phyloP scores from a whole-genome alignment of 1,139 yeast species.

The Eremothecium cymbalariae region DNA sequence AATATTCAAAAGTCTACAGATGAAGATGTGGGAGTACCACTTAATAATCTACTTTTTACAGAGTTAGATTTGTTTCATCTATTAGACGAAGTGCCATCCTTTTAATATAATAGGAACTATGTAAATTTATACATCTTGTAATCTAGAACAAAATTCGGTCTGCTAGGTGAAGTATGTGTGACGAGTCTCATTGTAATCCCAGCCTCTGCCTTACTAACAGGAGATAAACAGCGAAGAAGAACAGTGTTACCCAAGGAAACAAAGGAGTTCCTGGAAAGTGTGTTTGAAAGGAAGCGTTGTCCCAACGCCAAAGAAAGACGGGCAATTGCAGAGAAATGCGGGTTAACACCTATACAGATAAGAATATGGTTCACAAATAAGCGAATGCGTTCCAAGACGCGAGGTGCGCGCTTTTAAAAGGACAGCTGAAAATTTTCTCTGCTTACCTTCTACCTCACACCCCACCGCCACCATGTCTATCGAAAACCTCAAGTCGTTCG shows the following conservation, averaged over 20 bases:
- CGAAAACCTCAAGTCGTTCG: conserved; percentile 95
- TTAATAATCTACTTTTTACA: neutral
- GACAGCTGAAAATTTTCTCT: conserved; percentile 7
- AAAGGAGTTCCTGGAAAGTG: conserved; percentile 12
- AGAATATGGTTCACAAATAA: conserved; percentile 13
- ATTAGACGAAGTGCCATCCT: conserved; percentile 1
- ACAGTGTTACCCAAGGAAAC: conserved; percentile 13
- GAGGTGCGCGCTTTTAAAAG: conserved; percentile 7
- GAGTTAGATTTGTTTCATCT: neutral
- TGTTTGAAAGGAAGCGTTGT: conserved; percentile 13
- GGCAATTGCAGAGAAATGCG: conserved; percentile 15
- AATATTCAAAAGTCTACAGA: too few species aligned
- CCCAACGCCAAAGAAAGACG: conserved; percentile 14
- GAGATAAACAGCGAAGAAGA: conserved; percentile 8
- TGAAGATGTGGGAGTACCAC: neutral
- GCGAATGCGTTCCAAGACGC: conserved; percentile 26
- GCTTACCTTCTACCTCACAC: conserved; percentile 5
- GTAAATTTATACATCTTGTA: neutral
- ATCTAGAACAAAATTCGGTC: neutral
- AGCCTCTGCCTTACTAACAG: conserved; percentile 6
- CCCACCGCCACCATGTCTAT: conserved; percentile 44
- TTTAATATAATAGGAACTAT: conserved; percentile 1
- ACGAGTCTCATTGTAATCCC: conserved; percentile 6
- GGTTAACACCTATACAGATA: conserved; percentile 14
- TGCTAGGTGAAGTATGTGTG: conserved; percentile 7